Conservation (phyloP, 768 basidiomycete species). For the Sporobolomyces roseus region DNA sequence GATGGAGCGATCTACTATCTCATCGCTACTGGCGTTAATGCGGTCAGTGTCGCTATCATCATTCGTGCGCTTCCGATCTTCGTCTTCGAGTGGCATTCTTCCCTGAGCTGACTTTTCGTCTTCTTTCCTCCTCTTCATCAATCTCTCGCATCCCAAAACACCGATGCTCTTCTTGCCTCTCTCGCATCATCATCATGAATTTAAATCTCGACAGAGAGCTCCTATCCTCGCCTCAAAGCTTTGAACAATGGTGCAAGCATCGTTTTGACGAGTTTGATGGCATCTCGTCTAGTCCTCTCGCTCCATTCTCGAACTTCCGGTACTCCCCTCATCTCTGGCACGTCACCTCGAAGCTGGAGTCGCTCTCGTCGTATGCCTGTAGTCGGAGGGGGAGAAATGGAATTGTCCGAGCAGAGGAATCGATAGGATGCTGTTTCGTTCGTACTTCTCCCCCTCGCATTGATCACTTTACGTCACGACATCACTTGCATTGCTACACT, state of each 20-base stretch:
- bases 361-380: too few relatives aligned
- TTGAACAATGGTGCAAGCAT: background rate
- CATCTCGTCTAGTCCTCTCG: conserved; percentile 9
- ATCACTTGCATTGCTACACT: too few relatives aligned
- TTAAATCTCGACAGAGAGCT: background rate
- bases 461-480: too few relatives aligned
- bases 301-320: background rate
- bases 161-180: background rate
- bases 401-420: too few relatives aligned
- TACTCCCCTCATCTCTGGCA: background rate
- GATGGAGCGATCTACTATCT: background rate
- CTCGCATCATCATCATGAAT: background rate
- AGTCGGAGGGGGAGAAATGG: too few relatives aligned
- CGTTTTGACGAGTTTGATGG: conserved; percentile 5
- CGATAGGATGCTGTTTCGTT: too few relatives aligned
- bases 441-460: too few relatives aligned
- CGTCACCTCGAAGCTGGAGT: too few relatives aligned
- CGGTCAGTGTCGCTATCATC: background rate
- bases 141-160: background rate
- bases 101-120: background rate
- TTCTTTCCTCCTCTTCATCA: background rate
- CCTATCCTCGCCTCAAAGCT: background rate
- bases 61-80: background rate
- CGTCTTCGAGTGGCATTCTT: background rate
- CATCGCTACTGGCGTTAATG: background rate